phyloP scores from a whole-genome alignment of 257 asterid species.

The Buddleja alternifolia region DNA sequence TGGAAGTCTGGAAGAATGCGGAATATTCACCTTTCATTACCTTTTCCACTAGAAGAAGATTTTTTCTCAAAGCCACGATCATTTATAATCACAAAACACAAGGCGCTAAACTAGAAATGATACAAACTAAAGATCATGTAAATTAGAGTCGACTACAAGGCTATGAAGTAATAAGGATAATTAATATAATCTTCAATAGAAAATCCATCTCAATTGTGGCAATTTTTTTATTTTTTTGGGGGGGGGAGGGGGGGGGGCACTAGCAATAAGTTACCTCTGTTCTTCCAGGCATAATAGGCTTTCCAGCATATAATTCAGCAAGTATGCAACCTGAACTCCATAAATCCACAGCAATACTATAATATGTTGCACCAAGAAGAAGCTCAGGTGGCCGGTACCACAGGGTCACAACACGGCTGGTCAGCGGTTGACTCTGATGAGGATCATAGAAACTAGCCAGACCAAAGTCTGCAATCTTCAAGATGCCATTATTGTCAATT shows the following conservation, averaged over 20 bases:
- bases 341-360: conserved; percentile 86
- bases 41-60: no score
- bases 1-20: no score
- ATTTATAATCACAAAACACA: no score
- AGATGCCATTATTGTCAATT: conserved; percentile 79
- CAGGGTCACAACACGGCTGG: conserved; percentile 95
- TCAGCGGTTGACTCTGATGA: conserved; percentile 72
- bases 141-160: not conserved
- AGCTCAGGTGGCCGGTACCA: conserved; percentile 99
- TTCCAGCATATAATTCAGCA: conserved; percentile 91
- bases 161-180: not conserved
- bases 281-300: conserved; percentile 98
- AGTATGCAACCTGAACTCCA: conserved; percentile 97
- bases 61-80: no score
- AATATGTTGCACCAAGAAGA: conserved; percentile 91
- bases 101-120: no score
- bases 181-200: not conserved
- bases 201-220: not conserved
- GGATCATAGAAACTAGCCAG: conserved; percentile 84
- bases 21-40: no score
- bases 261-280: conserved; percentile 66
- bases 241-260: not conserved
- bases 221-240: no score
- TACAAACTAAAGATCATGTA: no score
- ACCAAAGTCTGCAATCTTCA: conserved; percentile 96